A percentile compares a stretch with the other conserved stretches of the same genome.
Evolutionary conservation across 2,329 filamentous ascomycete genomes (phyloP).

Genomic region (Rutstroemia sp.): DNA sequence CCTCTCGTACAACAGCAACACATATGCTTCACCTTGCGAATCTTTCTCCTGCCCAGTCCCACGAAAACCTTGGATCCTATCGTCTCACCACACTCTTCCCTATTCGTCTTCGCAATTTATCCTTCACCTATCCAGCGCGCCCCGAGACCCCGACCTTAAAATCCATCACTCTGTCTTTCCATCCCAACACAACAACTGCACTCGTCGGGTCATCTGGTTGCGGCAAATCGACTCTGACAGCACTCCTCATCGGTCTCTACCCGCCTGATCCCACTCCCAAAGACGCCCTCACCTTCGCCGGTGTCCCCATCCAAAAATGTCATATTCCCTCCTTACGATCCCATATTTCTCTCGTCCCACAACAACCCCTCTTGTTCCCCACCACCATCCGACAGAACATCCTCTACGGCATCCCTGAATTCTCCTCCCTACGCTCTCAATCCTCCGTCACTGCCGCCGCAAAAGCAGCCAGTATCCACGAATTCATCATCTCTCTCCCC

Average conservation of each 20-base stretch:
- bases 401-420: constrained; percentile 60
- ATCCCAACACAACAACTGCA: constrained; percentile 58
- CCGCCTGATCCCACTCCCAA: constrained; percentile 23
- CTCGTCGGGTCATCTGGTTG: constrained; percentile 80
- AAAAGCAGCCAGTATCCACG: constrained; percentile 58
- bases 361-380: constrained; percentile 71
- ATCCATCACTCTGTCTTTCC: constrained; percentile 58
- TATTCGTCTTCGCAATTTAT: constrained; percentile 48
- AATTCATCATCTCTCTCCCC: constrained; percentile 68
- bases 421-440: constrained; percentile 41
- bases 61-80: constrained; percentile 39
- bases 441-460: constrained; percentile 45
- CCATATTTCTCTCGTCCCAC: constrained; percentile 60
- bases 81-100: constrained; percentile 37
- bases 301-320: constrained; percentile 47
- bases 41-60: constrained; percentile 38
- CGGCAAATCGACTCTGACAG: constrained; percentile 82
- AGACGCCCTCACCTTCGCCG: constrained; percentile 41
- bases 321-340: constrained; percentile 53
- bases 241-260: constrained; percentile 69
- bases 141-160: constrained; percentile 48
- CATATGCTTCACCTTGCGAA: constrained; percentile 64
- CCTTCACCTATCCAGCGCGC: constrained; percentile 64
- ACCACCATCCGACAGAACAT: constrained; percentile 75
- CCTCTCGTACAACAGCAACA: constrained; percentile 63